Percentiles rank a stretch among this genome's conserved stretches.
Conservation (phyloP, 805 yeast genomes). For the Ogataea paraovalis region DNA sequence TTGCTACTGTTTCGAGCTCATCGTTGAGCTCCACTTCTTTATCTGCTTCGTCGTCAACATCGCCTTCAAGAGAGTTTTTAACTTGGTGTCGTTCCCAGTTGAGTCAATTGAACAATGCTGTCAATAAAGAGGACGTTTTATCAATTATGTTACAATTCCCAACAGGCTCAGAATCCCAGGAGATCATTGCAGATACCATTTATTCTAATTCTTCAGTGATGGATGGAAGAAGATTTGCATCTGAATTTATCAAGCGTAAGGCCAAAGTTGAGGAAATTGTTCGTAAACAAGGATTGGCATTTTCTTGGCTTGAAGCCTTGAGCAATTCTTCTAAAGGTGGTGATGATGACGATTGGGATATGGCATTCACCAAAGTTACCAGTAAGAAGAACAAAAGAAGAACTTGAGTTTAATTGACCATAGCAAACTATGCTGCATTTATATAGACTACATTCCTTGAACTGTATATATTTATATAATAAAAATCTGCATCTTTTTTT, state of each 20-base stretch:
- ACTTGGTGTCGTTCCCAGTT: slow-evolving; percentile 69
- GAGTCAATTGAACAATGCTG: slow-evolving; percentile 66
- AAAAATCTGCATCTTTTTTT: neutral
- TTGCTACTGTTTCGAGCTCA: slow-evolving; percentile 22
- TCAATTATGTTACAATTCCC: slow-evolving; percentile 81
- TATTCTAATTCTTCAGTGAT: slow-evolving; percentile 83
- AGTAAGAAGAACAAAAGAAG: slow-evolving; percentile 54
- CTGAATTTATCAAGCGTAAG: slow-evolving; percentile 80
- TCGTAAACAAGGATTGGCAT: slow-evolving; percentile 37
- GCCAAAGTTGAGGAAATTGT: slow-evolving; percentile 60
- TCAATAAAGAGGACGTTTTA: slow-evolving; percentile 73
- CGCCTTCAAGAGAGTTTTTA: slow-evolving; percentile 58
- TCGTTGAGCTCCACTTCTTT: slow-evolving; percentile 5
- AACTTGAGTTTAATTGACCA: slow-evolving; percentile 2
- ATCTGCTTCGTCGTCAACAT: slow-evolving; percentile 17
- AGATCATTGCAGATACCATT: slow-evolving; percentile 87
- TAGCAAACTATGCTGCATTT: neutral
- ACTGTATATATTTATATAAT: neutral
- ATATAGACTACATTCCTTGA: neutral
- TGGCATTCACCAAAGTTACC: slow-evolving; percentile 50
- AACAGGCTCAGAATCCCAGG: slow-evolving; percentile 65
- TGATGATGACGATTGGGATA: slow-evolving; percentile 49
- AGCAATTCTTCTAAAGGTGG: slow-evolving; percentile 14
- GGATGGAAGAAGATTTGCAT: slow-evolving; percentile 94
- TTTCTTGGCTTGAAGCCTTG: slow-evolving; percentile 71